Evolutionary conservation across 805 yeast species (phyloP).

Genomic region (Starmera amethionina): DNA sequence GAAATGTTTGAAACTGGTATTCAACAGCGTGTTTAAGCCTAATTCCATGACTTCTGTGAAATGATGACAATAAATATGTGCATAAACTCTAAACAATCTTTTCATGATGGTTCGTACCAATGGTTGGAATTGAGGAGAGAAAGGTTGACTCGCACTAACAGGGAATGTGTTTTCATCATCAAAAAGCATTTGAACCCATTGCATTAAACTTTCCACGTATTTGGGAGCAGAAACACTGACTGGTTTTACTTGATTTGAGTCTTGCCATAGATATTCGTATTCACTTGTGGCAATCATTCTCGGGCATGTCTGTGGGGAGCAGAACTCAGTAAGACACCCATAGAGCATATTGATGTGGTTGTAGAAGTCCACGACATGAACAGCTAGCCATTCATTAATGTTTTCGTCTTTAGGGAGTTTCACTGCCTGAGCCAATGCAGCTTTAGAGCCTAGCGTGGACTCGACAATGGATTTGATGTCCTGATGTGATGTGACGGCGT

Average conservation of each 20-base stretch:
- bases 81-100: slow-evolving; percentile 87
- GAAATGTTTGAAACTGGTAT: slow-evolving; percentile 91
- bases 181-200: slow-evolving; percentile 88
- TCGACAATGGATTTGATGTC: slow-evolving; percentile 87
- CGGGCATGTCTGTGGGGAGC: slow-evolving; percentile 93
- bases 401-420: slow-evolving; percentile 90
- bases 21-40: slow-evolving; percentile 85
- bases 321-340: slow-evolving; percentile 91
- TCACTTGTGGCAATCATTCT: slow-evolving; percentile 97
- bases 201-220: slow-evolving; percentile 87
- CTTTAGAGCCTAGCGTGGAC: slow-evolving; percentile 88
- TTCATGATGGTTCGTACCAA: slow-evolving; percentile 82
- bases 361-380: slow-evolving; percentile 94
- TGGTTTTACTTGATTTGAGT: slow-evolving; percentile 59
- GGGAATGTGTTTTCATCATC: slow-evolving; percentile 92
- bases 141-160: slow-evolving; percentile 81
- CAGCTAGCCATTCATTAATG: slow-evolving; percentile 90
- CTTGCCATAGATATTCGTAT: slow-evolving; percentile 96
- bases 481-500: slow-evolving; percentile 45
- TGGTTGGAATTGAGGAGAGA: slow-evolving; percentile 73
- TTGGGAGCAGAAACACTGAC: slow-evolving; percentile 89
- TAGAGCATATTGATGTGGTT: slow-evolving; percentile 95
- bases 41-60: slow-evolving; percentile 90
- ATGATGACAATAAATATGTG: slow-evolving; percentile 97
- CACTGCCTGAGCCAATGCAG: slow-evolving; percentile 86